Conservation (phyloP, 345 rosid species). For the Eucalyptus guilfoylei region DNA sequence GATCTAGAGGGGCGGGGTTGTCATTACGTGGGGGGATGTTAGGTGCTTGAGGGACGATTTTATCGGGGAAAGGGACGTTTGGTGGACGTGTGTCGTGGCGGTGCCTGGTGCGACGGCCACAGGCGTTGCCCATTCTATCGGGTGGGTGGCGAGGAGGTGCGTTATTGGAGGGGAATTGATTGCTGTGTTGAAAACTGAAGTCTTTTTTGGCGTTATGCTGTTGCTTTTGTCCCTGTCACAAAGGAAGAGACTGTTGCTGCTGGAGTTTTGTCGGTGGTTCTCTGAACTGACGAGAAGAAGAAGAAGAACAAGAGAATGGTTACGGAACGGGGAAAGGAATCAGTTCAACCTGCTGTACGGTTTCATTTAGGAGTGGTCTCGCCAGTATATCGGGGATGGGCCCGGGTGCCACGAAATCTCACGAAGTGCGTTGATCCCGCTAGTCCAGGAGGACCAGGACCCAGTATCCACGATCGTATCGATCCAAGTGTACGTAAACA, state of each 20-base stretch:
- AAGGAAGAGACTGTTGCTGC: not conserved
- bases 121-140: conserved; percentile 31
- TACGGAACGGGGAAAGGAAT: not conserved
- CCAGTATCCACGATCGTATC: not conserved
- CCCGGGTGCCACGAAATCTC: not conserved
- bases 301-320: not conserved
- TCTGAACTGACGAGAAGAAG: not conserved
- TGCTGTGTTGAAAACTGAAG: not conserved
- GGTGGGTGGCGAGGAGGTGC: not conserved
- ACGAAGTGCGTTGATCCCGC: not conserved
- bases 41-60: not conserved
- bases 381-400: not conserved
- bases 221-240: not conserved
- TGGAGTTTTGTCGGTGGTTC: not conserved
- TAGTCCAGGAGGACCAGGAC: not conserved
- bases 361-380: not conserved
- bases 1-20: not conserved
- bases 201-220: not conserved
- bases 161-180: not conserved
- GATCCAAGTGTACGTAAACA: too few species aligned
- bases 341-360: not conserved
- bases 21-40: not conserved
- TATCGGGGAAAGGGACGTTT: not conserved
- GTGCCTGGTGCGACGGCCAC: conserved; percentile 4
- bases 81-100: conserved; percentile 17